Base-by-base conservation (phyloP, 2,329 filamentous ascomycete species). In the Diaporthe citri region DNA sequence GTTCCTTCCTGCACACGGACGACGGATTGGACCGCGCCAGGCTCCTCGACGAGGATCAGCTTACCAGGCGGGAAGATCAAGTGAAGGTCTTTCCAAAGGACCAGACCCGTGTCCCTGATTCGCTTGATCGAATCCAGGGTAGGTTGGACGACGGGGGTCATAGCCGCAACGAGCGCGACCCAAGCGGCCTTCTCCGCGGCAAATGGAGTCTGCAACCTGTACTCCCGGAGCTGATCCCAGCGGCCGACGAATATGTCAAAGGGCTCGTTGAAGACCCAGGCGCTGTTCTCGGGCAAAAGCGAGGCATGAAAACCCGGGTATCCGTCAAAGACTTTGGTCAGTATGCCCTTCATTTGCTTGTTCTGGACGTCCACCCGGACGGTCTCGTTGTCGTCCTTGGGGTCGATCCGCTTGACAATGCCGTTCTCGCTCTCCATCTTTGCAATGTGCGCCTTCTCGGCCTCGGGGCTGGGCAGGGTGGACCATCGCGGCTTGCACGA, bases 401-500 rank as follows among this genome's bases (percentile, higher is more conserved):
- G 39, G 41, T 22, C 1, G 15, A 64, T 64, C 2, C 59, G 59
- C 25, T 10, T 46, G 39, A 64, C 41, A 41, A 64, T 64, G 25
- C 59, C 59, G 59, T 62, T n/a, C 20, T 13, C 12, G n/a, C 20
- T 31, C 39, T 62, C 39, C 39, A 62, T 2, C 7, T 41, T 22
- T n/a, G 7, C 59, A 3, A 62, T 12, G 39, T 17, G 59, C n/a
- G 7, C 15, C n/a, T 31, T 28, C 59, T 62, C 39, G 8, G 59
- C 39, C 15, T 22, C 59, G 39, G 25, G 57, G 12, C 34, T 43
- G 59, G 59, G n/a, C n/a, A 62, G n/a, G 8, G 12, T 17, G 36
- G 59, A 62, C 59, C 59, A 62, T 20, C 59, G 59, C 15, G 36
- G 59, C n/a, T 62, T 41, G 39, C 59, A 62, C 12, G 36, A 62